A percentile compares a stretch with the other conserved stretches of the same genome.
phyloP scores from a whole-genome alignment of 164 flowering plant genomes.

The Aristolochia fimbriata region DNA sequence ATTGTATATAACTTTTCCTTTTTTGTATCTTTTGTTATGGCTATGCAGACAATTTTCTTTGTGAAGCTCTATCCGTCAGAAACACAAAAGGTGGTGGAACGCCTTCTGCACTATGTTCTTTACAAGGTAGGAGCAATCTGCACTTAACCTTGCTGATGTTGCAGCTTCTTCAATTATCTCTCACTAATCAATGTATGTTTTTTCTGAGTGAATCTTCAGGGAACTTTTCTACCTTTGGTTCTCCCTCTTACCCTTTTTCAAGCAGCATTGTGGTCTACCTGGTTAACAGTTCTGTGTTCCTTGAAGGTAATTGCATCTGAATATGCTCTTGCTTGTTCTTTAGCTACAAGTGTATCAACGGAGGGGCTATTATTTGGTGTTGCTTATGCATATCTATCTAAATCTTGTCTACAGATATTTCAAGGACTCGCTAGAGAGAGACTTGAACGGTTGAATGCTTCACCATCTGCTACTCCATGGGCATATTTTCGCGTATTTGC shows the following conservation, averaged over 20 bases:
- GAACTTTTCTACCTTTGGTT: slow-evolving; percentile 81
- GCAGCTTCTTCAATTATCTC: no score
- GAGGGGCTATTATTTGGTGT: no score
- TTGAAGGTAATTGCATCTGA: slow-evolving; percentile 52
- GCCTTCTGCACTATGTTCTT: slow-evolving; percentile 69
- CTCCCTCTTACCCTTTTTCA: slow-evolving; percentile 69
- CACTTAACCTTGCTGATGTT: not conserved
- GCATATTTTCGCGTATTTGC: slow-evolving; percentile 86
- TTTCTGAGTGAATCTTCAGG: slow-evolving; percentile 29
- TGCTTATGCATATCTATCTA: no score
- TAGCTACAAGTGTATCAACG: no score
- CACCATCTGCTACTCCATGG: slow-evolving; percentile 89
- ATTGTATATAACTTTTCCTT: not conserved
- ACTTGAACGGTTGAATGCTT: slow-evolving; percentile 85
- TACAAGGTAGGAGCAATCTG: slow-evolving; percentile 54
- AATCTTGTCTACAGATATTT: slow-evolving; percentile 56
- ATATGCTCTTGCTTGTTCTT: not conserved
- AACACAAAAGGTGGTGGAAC: slow-evolving; percentile 62
- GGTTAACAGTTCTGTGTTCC: slow-evolving; percentile 75
- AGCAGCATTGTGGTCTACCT: slow-evolving; percentile 67
- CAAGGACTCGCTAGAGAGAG: slow-evolving; percentile 92
- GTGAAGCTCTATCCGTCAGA: slow-evolving; percentile 61
- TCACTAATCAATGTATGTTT: not conserved
- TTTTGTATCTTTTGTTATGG: slow-evolving; percentile 2
- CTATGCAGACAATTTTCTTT: slow-evolving; percentile 78